Evolutionary conservation across 495 filamentous ascomycete genomes (phyloP).

Genomic region (Bryoglossum gracile): DNA sequence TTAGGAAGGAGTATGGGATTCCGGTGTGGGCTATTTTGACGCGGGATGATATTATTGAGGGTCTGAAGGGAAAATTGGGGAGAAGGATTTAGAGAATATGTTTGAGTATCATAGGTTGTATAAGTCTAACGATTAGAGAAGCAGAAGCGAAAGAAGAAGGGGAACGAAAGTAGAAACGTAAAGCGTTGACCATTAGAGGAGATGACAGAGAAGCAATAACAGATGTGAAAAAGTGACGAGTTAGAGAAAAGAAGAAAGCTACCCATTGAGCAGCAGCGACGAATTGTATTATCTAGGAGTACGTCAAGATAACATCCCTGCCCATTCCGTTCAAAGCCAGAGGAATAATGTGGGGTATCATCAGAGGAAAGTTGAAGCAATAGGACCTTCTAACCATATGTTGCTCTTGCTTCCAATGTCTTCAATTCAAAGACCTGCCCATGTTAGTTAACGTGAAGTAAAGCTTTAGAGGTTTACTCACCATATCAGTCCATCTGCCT

Average conservation of each 20-base stretch:
- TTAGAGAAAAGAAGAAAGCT: too few species aligned
- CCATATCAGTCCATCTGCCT: conserved; percentile 75
- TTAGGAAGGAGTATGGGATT: conserved; percentile 59
- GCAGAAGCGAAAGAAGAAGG: neutral
- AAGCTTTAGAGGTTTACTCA: conserved; percentile 23
- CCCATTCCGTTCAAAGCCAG: neutral
- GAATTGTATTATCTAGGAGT: neutral
- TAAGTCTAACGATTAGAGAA: conserved; percentile 46
- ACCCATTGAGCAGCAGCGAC: too few species aligned
- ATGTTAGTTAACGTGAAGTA: neutral
- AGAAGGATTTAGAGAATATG: conserved; percentile 60
- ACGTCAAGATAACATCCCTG: neutral
- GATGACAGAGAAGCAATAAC: too few species aligned
- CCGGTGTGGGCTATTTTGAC: conserved; percentile 50
- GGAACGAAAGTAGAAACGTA: neutral
- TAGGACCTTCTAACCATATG: conserved; percentile 17
- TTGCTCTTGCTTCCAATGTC: conserved; percentile 11
- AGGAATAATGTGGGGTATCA: conserved; percentile 18
- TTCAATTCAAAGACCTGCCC: conserved; percentile 20
- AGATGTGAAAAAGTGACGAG: too few species aligned
- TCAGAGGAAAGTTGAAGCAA: conserved; percentile 1
- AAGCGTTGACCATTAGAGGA: too few species aligned
- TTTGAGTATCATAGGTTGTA: conserved; percentile 76
- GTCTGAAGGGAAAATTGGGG: conserved; percentile 42
- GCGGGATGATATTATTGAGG: conserved; percentile 75